Conservation (phyloP, 257 asterid genomes). For the Cynanchum wilfordii region DNA sequence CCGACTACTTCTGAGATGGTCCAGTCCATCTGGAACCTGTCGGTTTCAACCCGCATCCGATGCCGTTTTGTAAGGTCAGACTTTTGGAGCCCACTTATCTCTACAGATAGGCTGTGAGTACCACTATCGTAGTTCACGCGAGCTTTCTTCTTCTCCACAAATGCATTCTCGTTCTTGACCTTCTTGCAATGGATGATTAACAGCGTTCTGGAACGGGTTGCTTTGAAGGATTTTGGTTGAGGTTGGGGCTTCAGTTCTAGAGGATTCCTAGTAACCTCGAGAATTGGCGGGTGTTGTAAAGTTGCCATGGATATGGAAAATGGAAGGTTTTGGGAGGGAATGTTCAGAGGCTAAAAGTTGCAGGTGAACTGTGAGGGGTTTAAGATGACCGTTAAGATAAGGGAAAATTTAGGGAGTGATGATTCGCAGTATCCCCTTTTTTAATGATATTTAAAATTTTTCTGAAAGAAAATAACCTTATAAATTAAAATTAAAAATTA, state of each 20-base stretch:
- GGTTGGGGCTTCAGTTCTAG: slow-evolving; percentile 9
- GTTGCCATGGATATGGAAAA: slow-evolving; percentile 19
- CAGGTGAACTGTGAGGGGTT: not conserved
- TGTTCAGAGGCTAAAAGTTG: not conserved
- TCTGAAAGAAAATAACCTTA: too few species aligned
- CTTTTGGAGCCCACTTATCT: slow-evolving; percentile 56
- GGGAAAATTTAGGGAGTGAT: not conserved
- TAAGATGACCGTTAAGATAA: not conserved
- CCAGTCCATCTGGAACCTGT: slow-evolving; percentile 94
- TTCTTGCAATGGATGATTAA: slow-evolving; percentile 43
- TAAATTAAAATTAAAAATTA: too few species aligned
- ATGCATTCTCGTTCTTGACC: slow-evolving; percentile 40
- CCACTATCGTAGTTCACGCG: slow-evolving; percentile 82
- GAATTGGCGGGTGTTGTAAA: slow-evolving; percentile 15
- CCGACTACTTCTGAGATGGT: slow-evolving; percentile 67
- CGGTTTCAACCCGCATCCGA: slow-evolving; percentile 62
- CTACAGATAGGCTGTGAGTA: slow-evolving; percentile 44
- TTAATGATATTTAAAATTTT: too few species aligned
- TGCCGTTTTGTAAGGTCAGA: slow-evolving; percentile 65
- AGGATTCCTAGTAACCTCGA: slow-evolving; percentile 8
- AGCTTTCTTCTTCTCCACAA: slow-evolving; percentile 51
- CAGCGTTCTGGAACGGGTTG: slow-evolving; percentile 8
- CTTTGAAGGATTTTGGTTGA: not conserved
- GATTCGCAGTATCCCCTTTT: too few species aligned
- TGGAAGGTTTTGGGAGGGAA: not conserved